These are phyloP conservation scores for Penicillium manginii DNA, from an alignment of 495 filamentous ascomycete species.

Conservation along the genomic window DNA sequence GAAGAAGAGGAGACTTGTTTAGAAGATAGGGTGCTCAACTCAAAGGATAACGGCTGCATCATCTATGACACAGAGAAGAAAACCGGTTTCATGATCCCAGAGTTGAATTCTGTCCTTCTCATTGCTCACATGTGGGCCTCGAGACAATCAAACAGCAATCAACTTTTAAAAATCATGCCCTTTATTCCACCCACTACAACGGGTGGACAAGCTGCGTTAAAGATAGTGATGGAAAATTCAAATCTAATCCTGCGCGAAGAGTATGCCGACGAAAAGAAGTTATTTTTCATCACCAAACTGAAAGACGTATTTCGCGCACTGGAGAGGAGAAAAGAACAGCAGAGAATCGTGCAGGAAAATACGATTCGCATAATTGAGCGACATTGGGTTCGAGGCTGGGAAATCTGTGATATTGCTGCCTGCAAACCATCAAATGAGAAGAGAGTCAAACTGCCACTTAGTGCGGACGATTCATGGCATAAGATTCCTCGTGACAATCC, in stretches of 20 bases:
- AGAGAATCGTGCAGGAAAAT: not conserved
- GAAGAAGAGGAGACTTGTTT: not conserved
- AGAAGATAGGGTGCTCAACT: constrained; percentile 6
- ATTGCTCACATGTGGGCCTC: constrained; percentile 4
- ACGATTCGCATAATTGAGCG: not conserved
- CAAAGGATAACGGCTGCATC: not conserved
- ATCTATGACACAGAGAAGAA: not conserved
- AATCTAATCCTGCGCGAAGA: not conserved
- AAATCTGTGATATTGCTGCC: constrained; percentile 2
- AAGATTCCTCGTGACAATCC: constrained; percentile 1
- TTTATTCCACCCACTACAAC: not conserved
- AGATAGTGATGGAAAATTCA: not conserved
- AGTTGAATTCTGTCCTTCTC: constrained; percentile 4
- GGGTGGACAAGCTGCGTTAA: not conserved
- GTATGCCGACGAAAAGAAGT: constrained; percentile 1
- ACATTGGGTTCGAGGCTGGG: constrained; percentile 1
- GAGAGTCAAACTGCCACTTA: not conserved
- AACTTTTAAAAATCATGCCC: not conserved
- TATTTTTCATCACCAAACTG: constrained; percentile 5
- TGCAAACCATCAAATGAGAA: constrained; percentile 4
- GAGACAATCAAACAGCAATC: not conserved
- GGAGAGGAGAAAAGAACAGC: constrained; percentile 7
- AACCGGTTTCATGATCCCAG: constrained; percentile 3
- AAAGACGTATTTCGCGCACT: constrained; percentile 2
- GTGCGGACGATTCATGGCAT: not conserved